Percentiles rank a stretch among this genome's conserved stretches.
These are phyloP conservation scores for Vanderwaltozyma tropicalis DNA, from an alignment of 805 yeast genomes.

Conservation along the genomic window DNA sequence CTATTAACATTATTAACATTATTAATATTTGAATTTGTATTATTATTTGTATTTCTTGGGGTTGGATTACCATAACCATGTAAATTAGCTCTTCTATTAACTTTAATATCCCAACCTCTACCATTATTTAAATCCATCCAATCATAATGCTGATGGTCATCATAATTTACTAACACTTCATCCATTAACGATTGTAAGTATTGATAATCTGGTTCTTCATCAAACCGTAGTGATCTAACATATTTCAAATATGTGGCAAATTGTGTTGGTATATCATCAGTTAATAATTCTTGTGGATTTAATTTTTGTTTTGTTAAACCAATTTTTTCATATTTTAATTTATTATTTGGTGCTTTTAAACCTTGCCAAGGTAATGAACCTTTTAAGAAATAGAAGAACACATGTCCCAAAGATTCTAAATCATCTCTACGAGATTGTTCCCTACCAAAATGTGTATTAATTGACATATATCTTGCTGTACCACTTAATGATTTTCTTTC, in stretches of 20 bases:
- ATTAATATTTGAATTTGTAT: not conserved
- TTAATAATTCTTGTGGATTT: constrained; percentile 41
- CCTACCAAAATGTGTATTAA: constrained; percentile 77
- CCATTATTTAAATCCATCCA: constrained; percentile 77
- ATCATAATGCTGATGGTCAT: constrained; percentile 61
- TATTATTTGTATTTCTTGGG: constrained; percentile 3
- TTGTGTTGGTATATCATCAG: constrained; percentile 49
- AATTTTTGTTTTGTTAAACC: constrained; percentile 72
- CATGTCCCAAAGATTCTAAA: constrained; percentile 73
- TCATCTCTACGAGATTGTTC: constrained; percentile 81
- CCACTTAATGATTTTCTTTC: constrained; percentile 75
- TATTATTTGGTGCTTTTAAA: constrained; percentile 78
- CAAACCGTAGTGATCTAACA: constrained; percentile 61
- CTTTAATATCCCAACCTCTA: constrained; percentile 68
- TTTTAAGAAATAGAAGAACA: constrained; percentile 64
- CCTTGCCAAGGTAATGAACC: constrained; percentile 89
- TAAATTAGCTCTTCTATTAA: constrained; percentile 67
- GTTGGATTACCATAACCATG: constrained; percentile 75
- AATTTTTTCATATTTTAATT: constrained; percentile 72
- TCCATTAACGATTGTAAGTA: constrained; percentile 53
- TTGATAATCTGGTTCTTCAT: constrained; percentile 71
- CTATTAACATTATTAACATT: constrained; percentile 2
- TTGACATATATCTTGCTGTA: constrained; percentile 81
- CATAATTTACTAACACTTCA: constrained; percentile 46
- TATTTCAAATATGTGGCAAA: constrained; percentile 64